A percentile compares a stretch with the other conserved stretches of the same genome.
Conservation (phyloP, 2,329 filamentous ascomycete genomes). For the Aureobasidium musti region DNA sequence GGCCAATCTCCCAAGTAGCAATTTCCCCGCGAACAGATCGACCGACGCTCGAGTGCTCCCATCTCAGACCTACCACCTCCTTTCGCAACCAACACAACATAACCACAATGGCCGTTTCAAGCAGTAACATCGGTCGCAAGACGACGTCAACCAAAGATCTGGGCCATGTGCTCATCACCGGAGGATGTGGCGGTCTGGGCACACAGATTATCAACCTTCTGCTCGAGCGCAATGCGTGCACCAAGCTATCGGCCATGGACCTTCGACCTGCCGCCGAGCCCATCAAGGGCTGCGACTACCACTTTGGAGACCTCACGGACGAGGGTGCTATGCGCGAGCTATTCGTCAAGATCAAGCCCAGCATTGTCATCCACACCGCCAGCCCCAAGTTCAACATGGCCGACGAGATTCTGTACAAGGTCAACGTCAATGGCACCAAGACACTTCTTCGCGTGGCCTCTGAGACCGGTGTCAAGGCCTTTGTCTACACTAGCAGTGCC, state of each 20-base stretch:
- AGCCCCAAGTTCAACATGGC: constrained; percentile 48
- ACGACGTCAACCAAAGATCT: constrained; percentile 38
- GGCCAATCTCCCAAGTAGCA: constrained; percentile 10
- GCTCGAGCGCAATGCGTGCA: constrained; percentile 45
- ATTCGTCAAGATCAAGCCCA: constrained; percentile 48
- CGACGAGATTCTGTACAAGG: constrained; percentile 50
- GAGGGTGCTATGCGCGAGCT: constrained; percentile 46
- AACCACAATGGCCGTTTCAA: background rate
- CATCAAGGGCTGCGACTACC: constrained; percentile 50
- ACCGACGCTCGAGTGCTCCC: background rate
- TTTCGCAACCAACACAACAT: background rate
- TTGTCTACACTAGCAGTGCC: constrained; percentile 56
- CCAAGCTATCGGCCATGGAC: constrained; percentile 52
- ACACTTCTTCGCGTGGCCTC: constrained; percentile 51
- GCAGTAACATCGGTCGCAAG: constrained; percentile 3
- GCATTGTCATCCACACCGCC: constrained; percentile 55
- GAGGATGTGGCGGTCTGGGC: constrained; percentile 56
- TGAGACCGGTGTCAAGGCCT: constrained; percentile 53
- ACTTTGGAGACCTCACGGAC: constrained; percentile 55
- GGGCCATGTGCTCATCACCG: constrained; percentile 52
- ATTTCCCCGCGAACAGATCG: constrained; percentile 24
- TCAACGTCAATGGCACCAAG: constrained; percentile 56
- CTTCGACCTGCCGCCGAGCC: constrained; percentile 48
- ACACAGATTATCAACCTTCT: constrained; percentile 54
- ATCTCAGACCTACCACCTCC: background rate